Conservation (phyloP, 2,329 filamentous ascomycete species). For the Purpureocillium lavendulum region DNA sequence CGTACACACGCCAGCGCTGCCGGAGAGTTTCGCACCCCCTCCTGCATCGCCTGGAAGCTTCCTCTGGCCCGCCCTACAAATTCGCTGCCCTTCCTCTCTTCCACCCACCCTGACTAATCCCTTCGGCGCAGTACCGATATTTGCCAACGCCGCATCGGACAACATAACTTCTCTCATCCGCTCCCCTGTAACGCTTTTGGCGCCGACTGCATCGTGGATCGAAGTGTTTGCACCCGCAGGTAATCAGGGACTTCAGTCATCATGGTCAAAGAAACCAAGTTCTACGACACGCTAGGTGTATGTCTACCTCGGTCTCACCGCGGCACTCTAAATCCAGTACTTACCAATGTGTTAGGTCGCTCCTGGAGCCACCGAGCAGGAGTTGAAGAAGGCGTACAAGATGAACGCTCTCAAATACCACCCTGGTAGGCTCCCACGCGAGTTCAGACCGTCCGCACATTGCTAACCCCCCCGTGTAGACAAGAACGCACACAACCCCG, state of each 20-base stretch:
- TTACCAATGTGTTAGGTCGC: constrained; percentile 49
- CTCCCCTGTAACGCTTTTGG: constrained; percentile 1
- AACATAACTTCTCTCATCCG: no score
- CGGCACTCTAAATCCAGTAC: not conserved
- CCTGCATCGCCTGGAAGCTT: constrained; percentile 4
- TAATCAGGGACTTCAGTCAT: constrained; percentile 22
- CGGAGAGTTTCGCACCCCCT: not conserved
- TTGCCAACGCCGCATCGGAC: no score
- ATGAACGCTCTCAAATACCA: constrained; percentile 76
- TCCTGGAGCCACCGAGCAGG: constrained; percentile 70
- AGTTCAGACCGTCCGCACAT: not conserved
- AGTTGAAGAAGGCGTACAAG: constrained; percentile 89
- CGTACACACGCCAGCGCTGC: no score
- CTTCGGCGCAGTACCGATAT: not conserved
- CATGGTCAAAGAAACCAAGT: constrained; percentile 74
- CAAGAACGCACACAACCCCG: constrained; percentile 92
- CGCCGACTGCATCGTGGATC: constrained; percentile 4
- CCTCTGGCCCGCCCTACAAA: not conserved
- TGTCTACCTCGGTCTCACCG: constrained; percentile 18
- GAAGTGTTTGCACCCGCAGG: constrained; percentile 4
- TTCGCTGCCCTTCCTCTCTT: not conserved
- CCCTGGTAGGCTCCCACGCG: constrained; percentile 53
- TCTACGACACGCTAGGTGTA: constrained; percentile 74
- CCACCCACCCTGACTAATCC: constrained; percentile 1
- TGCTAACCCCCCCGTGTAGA: constrained; percentile 44